phyloP scores from a whole-genome alignment of 208 protist genomes.

The Trypanosoma melophagium region DNA sequence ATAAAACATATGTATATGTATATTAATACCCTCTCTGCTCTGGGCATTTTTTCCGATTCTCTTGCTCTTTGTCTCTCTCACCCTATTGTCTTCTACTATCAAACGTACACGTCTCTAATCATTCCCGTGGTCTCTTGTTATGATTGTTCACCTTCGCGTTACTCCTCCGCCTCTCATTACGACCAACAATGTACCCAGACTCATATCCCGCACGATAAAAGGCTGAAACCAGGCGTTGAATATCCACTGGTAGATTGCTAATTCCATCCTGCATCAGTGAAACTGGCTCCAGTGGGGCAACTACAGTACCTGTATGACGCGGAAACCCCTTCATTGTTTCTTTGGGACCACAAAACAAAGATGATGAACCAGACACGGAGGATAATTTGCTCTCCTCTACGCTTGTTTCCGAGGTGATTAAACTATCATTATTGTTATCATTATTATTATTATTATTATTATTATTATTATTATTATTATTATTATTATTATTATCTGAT shows the following conservation, averaged over 20 bases:
- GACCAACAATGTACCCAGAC: constrained; percentile 24
- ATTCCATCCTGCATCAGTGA: not conserved
- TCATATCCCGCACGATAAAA: constrained; percentile 31
- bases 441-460: not conserved
- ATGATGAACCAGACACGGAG: not conserved
- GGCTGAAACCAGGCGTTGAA: constrained; percentile 22
- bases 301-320: not conserved
- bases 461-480: not conserved
- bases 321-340: not conserved
- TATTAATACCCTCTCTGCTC: not conserved
- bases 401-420: constrained; percentile 1
- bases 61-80: too few relatives aligned
- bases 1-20: not conserved
- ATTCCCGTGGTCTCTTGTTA: constrained; percentile 7
- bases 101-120: not conserved
- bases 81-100: not conserved
- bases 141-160: not conserved
- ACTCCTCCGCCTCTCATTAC: not conserved
- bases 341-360: not conserved
- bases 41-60: too few relatives aligned
- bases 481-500: not conserved
- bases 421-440: not conserved
- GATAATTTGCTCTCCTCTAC: not conserved
- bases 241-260: constrained; percentile 9
- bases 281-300: not conserved